These are phyloP conservation scores for Tilletia horrida DNA, from an alignment of 1,284 basidiomycete species.

Conservation along the genomic window DNA sequence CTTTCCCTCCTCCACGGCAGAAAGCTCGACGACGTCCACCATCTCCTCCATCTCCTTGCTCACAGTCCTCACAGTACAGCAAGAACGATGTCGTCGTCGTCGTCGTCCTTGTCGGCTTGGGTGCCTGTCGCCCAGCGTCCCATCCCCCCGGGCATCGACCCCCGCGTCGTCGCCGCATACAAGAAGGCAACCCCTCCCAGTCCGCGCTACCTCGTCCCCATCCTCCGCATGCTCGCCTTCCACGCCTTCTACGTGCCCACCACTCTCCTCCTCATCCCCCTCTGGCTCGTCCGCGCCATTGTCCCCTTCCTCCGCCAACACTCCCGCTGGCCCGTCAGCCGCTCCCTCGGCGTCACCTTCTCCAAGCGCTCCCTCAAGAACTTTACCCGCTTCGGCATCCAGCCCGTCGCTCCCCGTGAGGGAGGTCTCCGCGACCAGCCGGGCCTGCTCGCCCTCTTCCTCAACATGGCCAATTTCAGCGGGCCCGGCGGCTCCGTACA, in stretches of 20 bases:
- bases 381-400: slow-evolving; percentile 39
- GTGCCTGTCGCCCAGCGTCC: slow-evolving; percentile 4
- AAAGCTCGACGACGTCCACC: not conserved
- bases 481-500: slow-evolving; percentile 46
- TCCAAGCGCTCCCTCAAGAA: slow-evolving; percentile 39
- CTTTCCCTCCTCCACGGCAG: not conserved
- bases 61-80: too few species aligned
- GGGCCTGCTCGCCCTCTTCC: slow-evolving; percentile 34
- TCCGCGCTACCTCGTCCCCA: slow-evolving; percentile 27
- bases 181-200: slow-evolving; percentile 27
- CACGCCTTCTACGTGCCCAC: slow-evolving; percentile 44
- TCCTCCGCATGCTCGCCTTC: slow-evolving; percentile 39
- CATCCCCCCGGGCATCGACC: slow-evolving; percentile 25
- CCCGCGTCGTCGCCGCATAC: slow-evolving; percentile 30
- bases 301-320: slow-evolving; percentile 36
- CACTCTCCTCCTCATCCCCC: slow-evolving; percentile 32
- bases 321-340: slow-evolving; percentile 33
- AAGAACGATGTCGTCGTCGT: not conserved
- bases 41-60: too few species aligned
- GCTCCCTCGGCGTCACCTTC: slow-evolving; percentile 36
- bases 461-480: slow-evolving; percentile 35
- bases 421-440: slow-evolving; percentile 43
- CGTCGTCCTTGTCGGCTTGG: not conserved
- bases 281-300: slow-evolving; percentile 35
- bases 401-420: slow-evolving; percentile 46